Percentiles rank a stretch among this genome's conserved stretches.
These are phyloP conservation scores for Elsinoe australis DNA, from an alignment of 2,329 filamentous ascomycete genomes.

Conservation along the genomic window DNA sequence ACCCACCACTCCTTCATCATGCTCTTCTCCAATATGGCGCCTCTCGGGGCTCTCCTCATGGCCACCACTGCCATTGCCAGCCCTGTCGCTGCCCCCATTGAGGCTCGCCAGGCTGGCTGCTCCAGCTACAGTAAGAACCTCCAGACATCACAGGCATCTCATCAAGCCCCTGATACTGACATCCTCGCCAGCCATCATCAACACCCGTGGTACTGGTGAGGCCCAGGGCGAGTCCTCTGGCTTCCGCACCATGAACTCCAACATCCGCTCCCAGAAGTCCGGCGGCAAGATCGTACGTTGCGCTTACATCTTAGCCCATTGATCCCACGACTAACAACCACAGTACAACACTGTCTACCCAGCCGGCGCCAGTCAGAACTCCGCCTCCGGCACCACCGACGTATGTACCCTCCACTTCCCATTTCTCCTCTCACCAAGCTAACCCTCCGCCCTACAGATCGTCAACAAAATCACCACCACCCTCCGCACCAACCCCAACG, in stretches of 20 bases:
- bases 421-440: too few relatives aligned
- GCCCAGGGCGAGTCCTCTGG: constrained; percentile 24
- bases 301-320: too few relatives aligned
- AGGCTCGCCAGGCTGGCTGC: constrained; percentile 15
- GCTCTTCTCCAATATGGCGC: too few relatives aligned
- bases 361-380: constrained; percentile 27
- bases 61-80: too few relatives aligned
- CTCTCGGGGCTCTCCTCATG: too few relatives aligned
- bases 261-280: constrained; percentile 24
- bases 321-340: neutral
- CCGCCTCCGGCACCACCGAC: constrained; percentile 26
- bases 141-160: neutral
- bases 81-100: too few relatives aligned
- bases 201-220: constrained; percentile 26
- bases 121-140: constrained; percentile 5
- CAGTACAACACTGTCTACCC: constrained; percentile 32
- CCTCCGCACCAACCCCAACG: constrained; percentile 24
- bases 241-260: constrained; percentile 32
- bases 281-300: constrained; percentile 27
- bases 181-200: constrained; percentile 21
- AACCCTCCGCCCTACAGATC: too few relatives aligned
- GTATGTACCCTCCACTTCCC: constrained; percentile 10
- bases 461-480: constrained; percentile 28
- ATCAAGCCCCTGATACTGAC: neutral
- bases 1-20: too few relatives aligned